Evolutionary conservation across 352 stramenopile genomes (phyloP).

Genomic region (Pythium vanterpoolii): DNA sequence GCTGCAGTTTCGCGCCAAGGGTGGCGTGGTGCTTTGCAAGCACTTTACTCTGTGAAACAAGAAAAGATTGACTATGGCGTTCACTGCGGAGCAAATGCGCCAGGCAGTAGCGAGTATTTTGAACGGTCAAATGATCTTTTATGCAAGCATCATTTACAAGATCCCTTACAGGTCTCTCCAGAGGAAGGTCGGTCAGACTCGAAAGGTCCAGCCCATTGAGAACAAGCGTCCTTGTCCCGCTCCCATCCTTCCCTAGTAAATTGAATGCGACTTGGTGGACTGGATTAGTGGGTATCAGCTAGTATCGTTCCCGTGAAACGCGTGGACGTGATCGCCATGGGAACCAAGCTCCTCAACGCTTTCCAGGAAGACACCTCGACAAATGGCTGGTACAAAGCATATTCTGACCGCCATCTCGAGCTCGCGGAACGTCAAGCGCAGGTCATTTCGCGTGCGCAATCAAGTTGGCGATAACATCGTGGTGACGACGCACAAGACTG

Average conservation of each 20-base stretch:
- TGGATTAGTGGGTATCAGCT: constrained; percentile 6
- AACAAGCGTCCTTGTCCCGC: constrained; percentile 4
- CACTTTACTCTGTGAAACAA: background rate
- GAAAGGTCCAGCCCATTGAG: background rate
- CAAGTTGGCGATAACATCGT: constrained; percentile 7
- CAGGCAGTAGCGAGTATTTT: background rate
- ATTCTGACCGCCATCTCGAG: too few relatives aligned
- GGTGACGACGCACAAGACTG: constrained; percentile 10
- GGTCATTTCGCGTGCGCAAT: too few relatives aligned
- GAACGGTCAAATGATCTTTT: background rate
- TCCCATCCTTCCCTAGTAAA: constrained; percentile 1
- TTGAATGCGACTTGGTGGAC: constrained; percentile 6
- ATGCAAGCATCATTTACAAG: constrained; percentile 1
- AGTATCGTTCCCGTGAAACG: background rate
- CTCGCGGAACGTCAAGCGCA: too few relatives aligned
- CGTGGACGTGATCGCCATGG: constrained; percentile 2
- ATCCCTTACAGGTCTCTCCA: constrained; percentile 5
- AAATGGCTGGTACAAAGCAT: constrained; percentile 25
- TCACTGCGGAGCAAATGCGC: constrained; percentile 1
- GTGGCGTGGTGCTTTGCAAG: background rate
- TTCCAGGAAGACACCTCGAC: background rate
- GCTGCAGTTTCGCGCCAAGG: background rate
- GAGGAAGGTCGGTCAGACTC: constrained; percentile 1
- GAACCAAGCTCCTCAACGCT: constrained; percentile 8
- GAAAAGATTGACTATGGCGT: background rate